Conservation (phyloP, 2,329 filamentous ascomycete species). For the Chaetomium sp. region DNA sequence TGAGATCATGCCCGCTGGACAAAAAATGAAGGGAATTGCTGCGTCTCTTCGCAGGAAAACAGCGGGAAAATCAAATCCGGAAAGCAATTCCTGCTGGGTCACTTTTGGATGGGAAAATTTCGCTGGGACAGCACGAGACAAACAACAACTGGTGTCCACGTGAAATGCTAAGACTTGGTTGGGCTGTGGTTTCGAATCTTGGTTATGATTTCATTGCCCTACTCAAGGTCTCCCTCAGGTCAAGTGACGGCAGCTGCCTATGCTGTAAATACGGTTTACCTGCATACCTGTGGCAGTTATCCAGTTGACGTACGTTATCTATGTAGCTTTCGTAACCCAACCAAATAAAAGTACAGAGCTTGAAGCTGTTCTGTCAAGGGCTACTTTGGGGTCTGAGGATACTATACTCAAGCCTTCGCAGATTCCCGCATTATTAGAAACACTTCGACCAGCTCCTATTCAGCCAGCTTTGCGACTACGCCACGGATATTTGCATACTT, state of each 20-base stretch:
- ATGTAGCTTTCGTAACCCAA: not conserved
- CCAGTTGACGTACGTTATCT: too few relatives aligned
- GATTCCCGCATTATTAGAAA: not conserved
- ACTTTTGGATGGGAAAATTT: not conserved
- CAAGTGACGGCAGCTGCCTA: not conserved
- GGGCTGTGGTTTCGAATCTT: not conserved
- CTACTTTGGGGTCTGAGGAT: too few relatives aligned
- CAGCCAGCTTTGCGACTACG: not conserved
- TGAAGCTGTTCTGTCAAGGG: not conserved
- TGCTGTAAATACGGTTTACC: constrained; percentile 4
- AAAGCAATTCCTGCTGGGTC: not conserved
- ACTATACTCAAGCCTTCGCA: too few relatives aligned
- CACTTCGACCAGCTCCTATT: not conserved
- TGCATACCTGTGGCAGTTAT: not conserved
- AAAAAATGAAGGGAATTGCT: not conserved
- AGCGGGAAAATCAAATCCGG: not conserved
- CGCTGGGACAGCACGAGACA: not conserved
- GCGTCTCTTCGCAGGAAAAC: not conserved
- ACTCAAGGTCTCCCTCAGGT: constrained; percentile 2
- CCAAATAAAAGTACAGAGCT: not conserved
- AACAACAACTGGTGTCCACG: not conserved
- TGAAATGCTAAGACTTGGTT: constrained; percentile 4
- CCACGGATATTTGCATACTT: constrained; percentile 1
- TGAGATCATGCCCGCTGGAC: constrained; percentile 27
- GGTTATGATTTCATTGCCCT: constrained; percentile 31